phyloP scores from a whole-genome alignment of 1,284 basidiomycete species.

The Coniferiporia weirii region DNA sequence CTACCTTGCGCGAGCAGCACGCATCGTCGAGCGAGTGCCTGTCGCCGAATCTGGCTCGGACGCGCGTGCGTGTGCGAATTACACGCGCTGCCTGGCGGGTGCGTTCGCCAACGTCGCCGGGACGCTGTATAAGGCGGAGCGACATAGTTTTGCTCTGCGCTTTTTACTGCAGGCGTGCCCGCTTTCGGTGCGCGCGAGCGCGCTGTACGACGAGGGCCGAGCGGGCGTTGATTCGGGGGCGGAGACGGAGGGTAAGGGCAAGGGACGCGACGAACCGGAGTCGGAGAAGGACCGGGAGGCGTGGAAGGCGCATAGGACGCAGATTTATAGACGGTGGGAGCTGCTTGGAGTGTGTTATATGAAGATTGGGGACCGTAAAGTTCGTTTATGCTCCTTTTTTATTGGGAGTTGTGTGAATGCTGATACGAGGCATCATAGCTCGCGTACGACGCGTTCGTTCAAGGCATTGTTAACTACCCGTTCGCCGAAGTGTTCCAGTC shows the following conservation, averaged over 20 bases:
- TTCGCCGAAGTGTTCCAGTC: constrained; percentile 30
- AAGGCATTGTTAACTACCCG: constrained; percentile 50
- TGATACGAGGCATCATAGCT: constrained; percentile 34
- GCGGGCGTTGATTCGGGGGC: constrained; percentile 5
- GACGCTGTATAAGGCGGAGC: constrained; percentile 53
- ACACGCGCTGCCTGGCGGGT: constrained; percentile 60
- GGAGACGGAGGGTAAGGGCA: constrained; percentile 5
- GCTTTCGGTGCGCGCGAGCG: constrained; percentile 45
- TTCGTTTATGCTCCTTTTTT: constrained; percentile 33
- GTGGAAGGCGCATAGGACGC: constrained; percentile 57
- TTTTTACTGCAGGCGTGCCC: constrained; percentile 59
- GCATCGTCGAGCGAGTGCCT: constrained; percentile 28
- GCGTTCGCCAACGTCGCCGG: constrained; percentile 63
- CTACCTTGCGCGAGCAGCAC: constrained; percentile 41
- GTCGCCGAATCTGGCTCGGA: constrained; percentile 20
- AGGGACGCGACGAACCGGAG: constrained; percentile 22
- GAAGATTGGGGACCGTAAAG: constrained; percentile 69
- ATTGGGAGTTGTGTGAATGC: not conserved
- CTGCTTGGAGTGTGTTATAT: constrained; percentile 71
- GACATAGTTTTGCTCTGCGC: constrained; percentile 54
- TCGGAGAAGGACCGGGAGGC: constrained; percentile 38
- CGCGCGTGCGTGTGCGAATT: constrained; percentile 37
- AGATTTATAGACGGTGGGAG: constrained; percentile 69
- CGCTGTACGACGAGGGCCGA: constrained; percentile 19
- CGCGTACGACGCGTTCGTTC: constrained; percentile 53